A percentile compares a stretch with the other conserved stretches of the same genome.
These are phyloP conservation scores for Cyberlindnera amylophila DNA, from an alignment of 805 yeast species.

Conservation along the genomic window DNA sequence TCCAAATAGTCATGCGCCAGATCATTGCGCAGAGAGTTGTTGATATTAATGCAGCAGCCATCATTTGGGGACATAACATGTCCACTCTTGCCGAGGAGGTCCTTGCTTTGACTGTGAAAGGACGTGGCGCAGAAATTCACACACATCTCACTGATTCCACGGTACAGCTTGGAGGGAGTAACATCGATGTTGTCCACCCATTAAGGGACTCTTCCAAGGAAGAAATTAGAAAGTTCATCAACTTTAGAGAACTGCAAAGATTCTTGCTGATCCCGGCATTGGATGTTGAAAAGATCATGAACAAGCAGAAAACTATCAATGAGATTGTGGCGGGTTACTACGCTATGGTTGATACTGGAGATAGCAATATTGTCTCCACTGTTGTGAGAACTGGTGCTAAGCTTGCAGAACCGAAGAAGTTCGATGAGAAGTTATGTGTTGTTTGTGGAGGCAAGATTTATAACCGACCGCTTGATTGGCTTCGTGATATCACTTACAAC, in stretches of 20 bases:
- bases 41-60: constrained; percentile 44
- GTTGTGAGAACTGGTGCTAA: constrained; percentile 88
- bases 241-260: constrained; percentile 27
- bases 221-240: constrained; percentile 59
- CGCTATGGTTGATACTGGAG: constrained; percentile 64
- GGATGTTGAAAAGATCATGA: constrained; percentile 35
- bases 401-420: constrained; percentile 45
- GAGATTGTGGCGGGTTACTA: constrained; percentile 76
- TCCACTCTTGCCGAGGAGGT: constrained; percentile 77
- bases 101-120: constrained; percentile 77
- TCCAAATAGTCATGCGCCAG: constrained; percentile 42
- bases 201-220: constrained; percentile 68
- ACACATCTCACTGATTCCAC: constrained; percentile 44
- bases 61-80: constrained; percentile 76
- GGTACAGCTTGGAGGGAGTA: constrained; percentile 27
- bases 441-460: constrained; percentile 55
- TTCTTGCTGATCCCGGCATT: constrained; percentile 22
- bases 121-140: constrained; percentile 73
- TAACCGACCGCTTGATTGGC: constrained; percentile 62
- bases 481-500: constrained; percentile 61
- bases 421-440: constrained; percentile 38
- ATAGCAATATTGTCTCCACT: constrained; percentile 87
- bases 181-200: constrained; percentile 58
- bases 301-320: constrained; percentile 75
- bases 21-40: constrained; percentile 45